phyloP scores from a whole-genome alignment of 2,329 filamentous ascomycete species.

The Scedosporium minutisporum region DNA sequence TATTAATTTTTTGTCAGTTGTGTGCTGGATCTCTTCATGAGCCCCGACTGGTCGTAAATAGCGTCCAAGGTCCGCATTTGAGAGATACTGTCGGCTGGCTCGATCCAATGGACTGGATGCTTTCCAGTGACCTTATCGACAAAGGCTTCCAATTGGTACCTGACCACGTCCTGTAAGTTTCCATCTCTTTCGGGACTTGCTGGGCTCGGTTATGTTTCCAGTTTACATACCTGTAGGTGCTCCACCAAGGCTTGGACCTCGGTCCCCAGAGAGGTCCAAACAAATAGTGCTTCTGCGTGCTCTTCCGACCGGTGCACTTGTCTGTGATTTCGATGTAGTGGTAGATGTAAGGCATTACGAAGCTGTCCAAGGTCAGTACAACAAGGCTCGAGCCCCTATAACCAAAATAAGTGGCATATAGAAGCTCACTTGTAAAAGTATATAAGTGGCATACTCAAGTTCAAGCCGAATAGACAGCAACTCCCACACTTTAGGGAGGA shows the following conservation, averaged over 20 bases:
- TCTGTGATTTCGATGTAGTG: neutral
- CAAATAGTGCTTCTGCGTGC: constrained; percentile 2
- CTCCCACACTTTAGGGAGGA: constrained; percentile 6
- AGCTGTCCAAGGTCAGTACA: neutral
- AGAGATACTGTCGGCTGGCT: constrained; percentile 28
- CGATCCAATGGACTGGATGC: constrained; percentile 28
- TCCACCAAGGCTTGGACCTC: constrained; percentile 1
- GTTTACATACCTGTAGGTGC: neutral
- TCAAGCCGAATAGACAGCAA: neutral
- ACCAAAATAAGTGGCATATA: too few species aligned
- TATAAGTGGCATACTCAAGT: neutral
- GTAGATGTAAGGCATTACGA: neutral
- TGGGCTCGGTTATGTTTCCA: neutral
- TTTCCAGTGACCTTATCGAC: constrained; percentile 32
- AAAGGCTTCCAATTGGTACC: constrained; percentile 36
- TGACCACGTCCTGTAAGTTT: neutral
- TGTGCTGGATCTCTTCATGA: constrained; percentile 9
- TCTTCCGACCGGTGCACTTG: neutral
- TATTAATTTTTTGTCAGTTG: too few species aligned
- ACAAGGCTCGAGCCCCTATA: too few species aligned
- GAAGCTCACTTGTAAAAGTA: neutral
- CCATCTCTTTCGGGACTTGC: neutral
- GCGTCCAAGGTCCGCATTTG: constrained; percentile 37
- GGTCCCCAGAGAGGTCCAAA: neutral
- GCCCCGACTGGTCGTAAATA: constrained; percentile 29